Base-by-base conservation (phyloP, 305 asterid species). In the Rubia peregrina region DNA sequence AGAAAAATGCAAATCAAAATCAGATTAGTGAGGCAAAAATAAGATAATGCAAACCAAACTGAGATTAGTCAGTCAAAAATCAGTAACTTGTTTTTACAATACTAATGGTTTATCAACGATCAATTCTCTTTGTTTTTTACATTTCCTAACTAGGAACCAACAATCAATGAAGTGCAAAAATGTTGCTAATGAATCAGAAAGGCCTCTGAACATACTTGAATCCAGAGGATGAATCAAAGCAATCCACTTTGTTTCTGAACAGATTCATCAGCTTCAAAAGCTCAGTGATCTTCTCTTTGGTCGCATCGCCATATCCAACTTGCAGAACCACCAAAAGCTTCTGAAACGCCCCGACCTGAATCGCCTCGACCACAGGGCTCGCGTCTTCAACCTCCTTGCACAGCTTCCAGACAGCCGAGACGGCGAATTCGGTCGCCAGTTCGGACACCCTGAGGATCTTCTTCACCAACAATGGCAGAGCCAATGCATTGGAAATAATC, bases 251-350 rank as follows among this genome's bases (percentile, higher is more conserved):
- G 62, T 85, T 82, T 71, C 83, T 85, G 75, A 69, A 83, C 76
- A 76, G 63, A 79, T 88, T 90, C 96, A 92, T 90, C 78, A 86
- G 21, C 68, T 89, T 92, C 71, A 92, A 74, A 46, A 92, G 72
- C 48, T 89, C 95, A 42, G 90, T 90, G 59, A 81, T 90, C 71
- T 84, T 87, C 73, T 81, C 93, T 82, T 89, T 92, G 0, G 88
- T 80, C 64, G 76, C 68, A 41, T 79, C 87, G 33, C 77, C 89
- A 76, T 89, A 84, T 2, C 96, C 97, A 36, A 90, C 91, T 65
- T 92, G 98, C 16, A 92, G 74, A 62, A 86, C 90, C 60, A 92
- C 86, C 81, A 92, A 43, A 6, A 92, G 83, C 85, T 92, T 92
- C 76, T 89, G 96, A 60, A 89, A 92, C 30, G 81, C 94, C 43